phyloP scores from a whole-genome alignment of 306 rosid genomes.

The Gastrolobium villosum region DNA sequence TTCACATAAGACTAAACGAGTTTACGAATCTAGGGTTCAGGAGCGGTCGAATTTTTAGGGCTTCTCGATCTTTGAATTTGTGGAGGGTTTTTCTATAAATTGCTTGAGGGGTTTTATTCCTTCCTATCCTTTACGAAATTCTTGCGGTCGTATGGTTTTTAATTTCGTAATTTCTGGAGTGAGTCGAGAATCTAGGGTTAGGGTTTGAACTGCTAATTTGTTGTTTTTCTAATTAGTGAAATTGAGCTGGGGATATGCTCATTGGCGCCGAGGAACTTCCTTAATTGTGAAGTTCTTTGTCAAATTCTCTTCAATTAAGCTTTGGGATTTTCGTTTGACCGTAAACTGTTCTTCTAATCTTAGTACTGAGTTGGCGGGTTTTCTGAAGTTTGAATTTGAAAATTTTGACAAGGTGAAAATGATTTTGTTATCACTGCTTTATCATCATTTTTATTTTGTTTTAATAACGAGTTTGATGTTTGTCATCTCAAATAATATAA shows the following conservation, averaged over 20 bases:
- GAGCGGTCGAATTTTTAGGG: conserved; percentile 36
- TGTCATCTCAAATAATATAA: too few relatives aligned
- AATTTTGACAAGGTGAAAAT: conserved; percentile 45
- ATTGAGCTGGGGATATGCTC: conserved; percentile 52
- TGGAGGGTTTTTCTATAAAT: conserved; percentile 41
- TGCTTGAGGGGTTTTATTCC: conserved; percentile 46
- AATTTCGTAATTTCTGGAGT: conserved; percentile 17
- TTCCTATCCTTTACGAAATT: neutral
- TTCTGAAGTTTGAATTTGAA: conserved; percentile 34
- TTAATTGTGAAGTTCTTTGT: neutral
- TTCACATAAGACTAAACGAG: neutral
- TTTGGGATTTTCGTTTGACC: conserved; percentile 37
- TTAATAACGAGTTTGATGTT: too few relatives aligned
- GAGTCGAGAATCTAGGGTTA: conserved; percentile 56
- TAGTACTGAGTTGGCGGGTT: conserved; percentile 28
- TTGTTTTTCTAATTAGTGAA: conserved; percentile 38
- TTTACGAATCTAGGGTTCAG: conserved; percentile 61
- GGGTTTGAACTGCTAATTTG: conserved; percentile 51
- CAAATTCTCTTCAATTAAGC: conserved; percentile 39
- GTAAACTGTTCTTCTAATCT: neutral
- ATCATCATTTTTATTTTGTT: neutral
- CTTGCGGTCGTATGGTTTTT: neutral
- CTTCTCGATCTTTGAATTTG: conserved; percentile 41
- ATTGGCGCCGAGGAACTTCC: neutral
- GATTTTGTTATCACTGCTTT: neutral